Base-by-base conservation (phyloP, 257 asterid genomes). In the Paulownia fortunei region DNA sequence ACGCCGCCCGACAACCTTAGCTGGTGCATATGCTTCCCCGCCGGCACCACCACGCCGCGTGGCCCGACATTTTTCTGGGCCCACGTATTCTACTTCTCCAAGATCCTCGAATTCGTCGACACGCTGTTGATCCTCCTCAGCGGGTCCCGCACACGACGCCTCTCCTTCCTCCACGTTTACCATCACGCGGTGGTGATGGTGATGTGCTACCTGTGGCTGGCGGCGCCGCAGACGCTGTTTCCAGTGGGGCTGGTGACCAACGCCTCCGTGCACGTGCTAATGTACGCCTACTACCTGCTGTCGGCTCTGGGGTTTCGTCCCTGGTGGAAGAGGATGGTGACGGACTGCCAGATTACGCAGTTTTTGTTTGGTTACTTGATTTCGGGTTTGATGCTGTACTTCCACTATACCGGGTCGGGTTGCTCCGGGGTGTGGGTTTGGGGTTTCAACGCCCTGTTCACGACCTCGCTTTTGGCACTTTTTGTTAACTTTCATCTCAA, bases 121-220 rank as follows among this genome's bases (percentile, higher is more conserved):
- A 89, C 97, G 8, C 67, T 86, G 1, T 41, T 91, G 67, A 91
- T 91, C 51, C 75, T 89, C 30, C 83, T 91, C 18, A 81, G 94
- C 5, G 84, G 81, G 72, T 85, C 96, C 70, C 73, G 85, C 15
- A 24, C 85, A 0, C 77, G 97, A 3, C 82, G 97, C 72, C 81
- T 91, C 32, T 87, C 97, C 13, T 91, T 89, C 88, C 91, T 91
- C 80, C 97, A 91, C 76, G 94, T 91, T 68, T 91, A 91, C 89
- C 97, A 91, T 36, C 97, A 91, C 78, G 86, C 91, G 0, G 82
- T 82, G 76, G 92, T 89, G 81, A 79, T 82, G 26, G 84, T 84
- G n/a, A 84, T 87, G 91, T 89, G 97, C 65, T 84, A 85, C 51
- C 37, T 83, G 3, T 89, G 97, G 92, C 76, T 91, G 8, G 73